Conservation (phyloP, 2,329 filamentous ascomycete species). For the Penicillium brevicompactum region DNA sequence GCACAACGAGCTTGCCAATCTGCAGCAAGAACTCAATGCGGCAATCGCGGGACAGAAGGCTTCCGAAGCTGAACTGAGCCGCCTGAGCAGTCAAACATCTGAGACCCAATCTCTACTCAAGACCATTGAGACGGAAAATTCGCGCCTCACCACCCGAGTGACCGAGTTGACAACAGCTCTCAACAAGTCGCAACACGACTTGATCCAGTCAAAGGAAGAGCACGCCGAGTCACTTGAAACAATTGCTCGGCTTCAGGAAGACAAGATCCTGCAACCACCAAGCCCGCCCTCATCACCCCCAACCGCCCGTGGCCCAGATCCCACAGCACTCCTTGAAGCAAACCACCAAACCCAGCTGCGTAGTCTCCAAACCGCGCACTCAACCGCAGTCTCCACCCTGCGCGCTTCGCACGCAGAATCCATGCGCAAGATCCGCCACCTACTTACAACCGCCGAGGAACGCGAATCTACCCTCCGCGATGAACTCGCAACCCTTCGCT, state of each 20-base stretch:
- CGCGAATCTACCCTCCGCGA: conserved; percentile 38
- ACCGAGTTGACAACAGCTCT: conserved; percentile 38
- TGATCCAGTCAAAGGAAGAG: conserved; percentile 34
- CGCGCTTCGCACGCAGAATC: conserved; percentile 42
- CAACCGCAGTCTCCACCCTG: conserved; percentile 38
- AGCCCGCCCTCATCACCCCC: conserved; percentile 36
- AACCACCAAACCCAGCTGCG: conserved; percentile 39
- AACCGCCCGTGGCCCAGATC: conserved; percentile 10
- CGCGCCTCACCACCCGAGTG: conserved; percentile 35
- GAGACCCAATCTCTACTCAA: conserved; percentile 42
- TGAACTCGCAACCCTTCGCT: conserved; percentile 34
- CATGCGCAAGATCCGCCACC: conserved; percentile 37
- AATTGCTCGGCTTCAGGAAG: conserved; percentile 33
- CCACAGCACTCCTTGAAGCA: conserved; percentile 29
- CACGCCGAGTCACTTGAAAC: conserved; percentile 34
- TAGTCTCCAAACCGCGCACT: conserved; percentile 40
- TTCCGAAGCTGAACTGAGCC: conserved; percentile 37
- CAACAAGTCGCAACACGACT: conserved; percentile 32
- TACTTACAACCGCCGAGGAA: conserved; percentile 36
- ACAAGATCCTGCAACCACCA: conserved; percentile 29
- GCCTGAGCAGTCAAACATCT: conserved; percentile 37
- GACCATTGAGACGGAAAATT: conserved; percentile 43
- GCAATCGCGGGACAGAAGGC: conserved; percentile 30
- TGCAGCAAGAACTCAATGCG: conserved; percentile 35
- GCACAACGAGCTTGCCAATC: conserved; percentile 27